Base-by-base conservation (phyloP, 2,329 filamentous ascomycete species). In the Penicillium sp. region DNA sequence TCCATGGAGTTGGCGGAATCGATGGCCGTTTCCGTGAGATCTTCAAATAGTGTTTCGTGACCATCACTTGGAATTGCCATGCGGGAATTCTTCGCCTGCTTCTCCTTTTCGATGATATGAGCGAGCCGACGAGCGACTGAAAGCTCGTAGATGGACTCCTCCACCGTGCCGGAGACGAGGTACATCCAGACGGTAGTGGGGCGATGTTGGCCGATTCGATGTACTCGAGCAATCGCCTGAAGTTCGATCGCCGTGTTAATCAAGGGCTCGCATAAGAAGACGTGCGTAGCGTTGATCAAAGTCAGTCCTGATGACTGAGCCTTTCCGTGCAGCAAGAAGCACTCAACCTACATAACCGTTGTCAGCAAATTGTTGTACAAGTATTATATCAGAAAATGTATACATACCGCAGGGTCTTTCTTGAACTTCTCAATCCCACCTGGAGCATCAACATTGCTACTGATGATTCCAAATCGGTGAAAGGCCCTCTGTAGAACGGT, bases 121-220 rank as follows among this genome's bases (percentile, higher is more conserved):
- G 87, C 84, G 61, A 96, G 76, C 3, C 92, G 85, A 25, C 91
- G 81, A 53, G 81, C 79, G 1, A 95, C 90, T 0, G 90, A 94
- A 30, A 96, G 81, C 53, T 92, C 84, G 72, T 97, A 91, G 56
- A 97, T 95, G 1, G 88, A 88, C 73, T 95, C 88, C 67, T 99
- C 94, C 0, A 97, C 90, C 0, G 92, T 95, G 46, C 88, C 89
- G 14, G 87, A 84, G n/a, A 96, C 83, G 2, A 97, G 80, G 68
- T 97, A 97, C 70, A 96, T 87, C 88, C 92, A 97, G 1, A 97
- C 91, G 0, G 90, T 96, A 0, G 94, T 99, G 58, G 89, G 81
- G 46, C 89, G 85, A 57, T 86, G 80, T 71, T 97, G 94, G 0
- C 94, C 94, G 57, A 99, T 99, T 31, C 94, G 85, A 68, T 99